Percentiles rank a stretch among this genome's conserved stretches.
Conservation (phyloP, 805 yeast genomes). For the Myxozyma kluyveri region DNA sequence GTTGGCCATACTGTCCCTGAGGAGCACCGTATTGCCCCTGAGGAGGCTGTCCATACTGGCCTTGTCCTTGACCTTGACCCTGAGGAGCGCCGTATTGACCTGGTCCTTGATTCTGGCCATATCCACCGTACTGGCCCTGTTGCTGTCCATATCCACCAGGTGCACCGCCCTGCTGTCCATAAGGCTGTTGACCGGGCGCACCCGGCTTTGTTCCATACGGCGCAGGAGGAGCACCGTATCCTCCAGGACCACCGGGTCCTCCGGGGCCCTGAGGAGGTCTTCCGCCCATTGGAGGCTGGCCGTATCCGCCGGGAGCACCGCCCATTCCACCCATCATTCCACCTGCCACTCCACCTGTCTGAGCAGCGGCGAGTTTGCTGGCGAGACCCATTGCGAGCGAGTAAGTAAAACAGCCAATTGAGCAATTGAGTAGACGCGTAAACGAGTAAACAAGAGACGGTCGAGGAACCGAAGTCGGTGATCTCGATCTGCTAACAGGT, state of each 20-base stretch:
- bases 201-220: constrained; percentile 4
- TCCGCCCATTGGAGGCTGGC: neutral
- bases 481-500: too few species aligned
- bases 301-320: constrained; percentile 14
- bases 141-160: constrained; percentile 14
- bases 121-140: constrained; percentile 4
- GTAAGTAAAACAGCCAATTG: too few species aligned
- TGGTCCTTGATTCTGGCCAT: constrained; percentile 1
- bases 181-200: constrained; percentile 24
- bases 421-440: too few species aligned
- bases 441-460: too few species aligned
- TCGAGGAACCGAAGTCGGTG: too few species aligned
- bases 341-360: constrained; percentile 8
- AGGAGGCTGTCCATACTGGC: constrained; percentile 13
- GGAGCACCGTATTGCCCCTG: constrained; percentile 16
- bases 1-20: constrained; percentile 4
- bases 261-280: constrained; percentile 4
- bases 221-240: constrained; percentile 5
- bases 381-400: constrained; percentile 39
- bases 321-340: constrained; percentile 12
- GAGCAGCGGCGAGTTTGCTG: constrained; percentile 33
- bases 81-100: constrained; percentile 1
- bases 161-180: constrained; percentile 12
- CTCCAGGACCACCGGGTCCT: constrained; percentile 4
- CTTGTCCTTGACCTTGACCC: constrained; percentile 3